phyloP scores from a whole-genome alignment of 371 early-diverging fungal genomes.

The Capillidium heterosporum region DNA sequence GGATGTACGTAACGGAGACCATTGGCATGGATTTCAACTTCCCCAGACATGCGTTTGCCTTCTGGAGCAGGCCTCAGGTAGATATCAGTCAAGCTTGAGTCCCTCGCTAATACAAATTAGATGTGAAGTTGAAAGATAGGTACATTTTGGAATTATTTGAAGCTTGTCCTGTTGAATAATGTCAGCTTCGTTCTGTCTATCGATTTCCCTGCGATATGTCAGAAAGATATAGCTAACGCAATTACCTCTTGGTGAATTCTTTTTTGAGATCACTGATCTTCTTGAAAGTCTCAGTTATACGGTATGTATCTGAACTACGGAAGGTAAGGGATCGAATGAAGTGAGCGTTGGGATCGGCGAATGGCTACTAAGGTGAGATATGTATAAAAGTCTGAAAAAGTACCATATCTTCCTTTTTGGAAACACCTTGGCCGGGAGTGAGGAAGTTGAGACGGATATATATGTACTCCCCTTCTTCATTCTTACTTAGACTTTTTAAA shows the following conservation, averaged over 20 bases:
- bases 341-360: conserved; percentile 73
- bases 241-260: conserved; percentile 44
- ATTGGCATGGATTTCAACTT: conserved; percentile 86
- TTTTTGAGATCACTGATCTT: conserved; percentile 80
- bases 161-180: conserved; percentile 89
- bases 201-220: conserved; percentile 43
- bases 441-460: conserved; percentile 94
- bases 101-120: conserved; percentile 30
- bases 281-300: conserved; percentile 69
- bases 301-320: conserved; percentile 64
- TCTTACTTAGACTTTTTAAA: conserved; percentile 88
- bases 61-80: conserved; percentile 71
- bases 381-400: background rate
- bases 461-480: conserved; percentile 87
- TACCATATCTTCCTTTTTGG: conserved; percentile 72
- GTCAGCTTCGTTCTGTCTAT: conserved; percentile 87
- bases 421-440: conserved; percentile 81
- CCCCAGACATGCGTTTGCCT: conserved; percentile 77
- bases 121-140: background rate
- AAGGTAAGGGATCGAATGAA: conserved; percentile 85
- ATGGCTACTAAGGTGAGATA: conserved; percentile 26
- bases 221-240: background rate
- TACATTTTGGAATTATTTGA: conserved; percentile 43
- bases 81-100: conserved; percentile 66
- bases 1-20: conserved; percentile 80